Percentiles rank a stretch among this genome's conserved stretches.
phyloP scores from a whole-genome alignment of 225 moss, liverwort and hornwort genomes.

The Ulota crispa region DNA sequence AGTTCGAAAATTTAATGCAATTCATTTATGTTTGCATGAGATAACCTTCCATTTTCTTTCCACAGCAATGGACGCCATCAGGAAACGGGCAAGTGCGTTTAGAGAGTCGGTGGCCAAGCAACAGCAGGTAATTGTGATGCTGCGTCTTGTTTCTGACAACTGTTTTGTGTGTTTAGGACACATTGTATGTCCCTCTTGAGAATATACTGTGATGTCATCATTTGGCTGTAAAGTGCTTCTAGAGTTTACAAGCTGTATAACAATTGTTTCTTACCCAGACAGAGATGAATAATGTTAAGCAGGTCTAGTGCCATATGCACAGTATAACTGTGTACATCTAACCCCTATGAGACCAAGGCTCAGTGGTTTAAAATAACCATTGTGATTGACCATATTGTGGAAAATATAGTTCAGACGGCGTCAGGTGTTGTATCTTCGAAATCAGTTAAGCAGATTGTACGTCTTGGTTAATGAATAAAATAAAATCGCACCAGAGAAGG shows the following conservation, averaged over 20 bases:
- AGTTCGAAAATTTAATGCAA: not conserved
- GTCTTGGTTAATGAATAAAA: no score
- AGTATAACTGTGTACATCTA: not conserved
- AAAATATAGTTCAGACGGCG: not conserved
- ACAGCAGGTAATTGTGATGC: slow-evolving; percentile 70
- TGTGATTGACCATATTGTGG: not conserved
- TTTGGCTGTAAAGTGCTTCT: not conserved
- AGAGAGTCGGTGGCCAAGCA: slow-evolving; percentile 93
- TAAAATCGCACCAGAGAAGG: not conserved
- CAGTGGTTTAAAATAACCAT: not conserved
- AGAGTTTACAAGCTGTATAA: not conserved
- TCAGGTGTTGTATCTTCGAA: not conserved
- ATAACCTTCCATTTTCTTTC: slow-evolving; percentile 6
- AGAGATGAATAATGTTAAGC: not conserved
- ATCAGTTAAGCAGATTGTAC: not conserved
- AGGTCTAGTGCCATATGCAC: not conserved
- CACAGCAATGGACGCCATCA: slow-evolving; percentile 88
- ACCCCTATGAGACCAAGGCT: not conserved
- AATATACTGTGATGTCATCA: not conserved
- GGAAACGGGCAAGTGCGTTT: slow-evolving; percentile 95
- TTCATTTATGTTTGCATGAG: not conserved
- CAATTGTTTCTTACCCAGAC: not conserved
- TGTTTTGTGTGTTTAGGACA: not conserved
- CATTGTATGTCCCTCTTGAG: not conserved
- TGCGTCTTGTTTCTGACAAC: not conserved